Base-by-base conservation (phyloP, 2,329 filamentous ascomycete species). In the Scedosporium aurantiacum region DNA sequence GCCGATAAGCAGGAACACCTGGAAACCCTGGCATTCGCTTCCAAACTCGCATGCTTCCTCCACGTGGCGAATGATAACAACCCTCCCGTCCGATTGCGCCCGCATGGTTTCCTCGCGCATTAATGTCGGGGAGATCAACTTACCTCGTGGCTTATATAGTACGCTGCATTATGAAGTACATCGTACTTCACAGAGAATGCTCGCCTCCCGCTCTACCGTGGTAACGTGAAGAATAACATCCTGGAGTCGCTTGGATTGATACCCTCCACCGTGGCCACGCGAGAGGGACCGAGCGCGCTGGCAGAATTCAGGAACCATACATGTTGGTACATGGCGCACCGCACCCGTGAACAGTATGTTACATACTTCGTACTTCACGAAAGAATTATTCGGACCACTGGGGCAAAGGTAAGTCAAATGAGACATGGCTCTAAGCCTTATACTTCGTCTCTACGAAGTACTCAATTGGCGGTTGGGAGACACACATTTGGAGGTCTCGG, bases 31-130 rank as follows among this genome's bases (percentile, higher is more conserved):
- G 58, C 58, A 12, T 8, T 14, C n/a, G n/a, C 27, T 54, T 32
- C 58, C 58, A 23, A 16, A 28, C 47, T 41, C 47, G 58, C 58
- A 43, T 41, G 58, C 47, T 54, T 41, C 27, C 41, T 54, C 58
- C 58, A 60, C 58, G 58, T 60, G 58, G 58, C 58, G 27, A 23
- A 12, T 60, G 28, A 18, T 12, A 37, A 37, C 14, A 37, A 25
- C 58, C 12, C 58, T 28, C 43, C 43, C 23, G 12, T 21, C 18
- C 21, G 23, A 21, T 23, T 54, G 23, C 23, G 23, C 23, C 50
- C 50, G 12, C 21, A 54, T 14, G 18, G 50, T 23, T 28, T 23
- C 10, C 50, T 23, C n/a, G 14, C 43, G n/a, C 16, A 47, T 47
- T 10, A n/a, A 37, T 37, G n/a, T 23, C n/a, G n/a, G 43, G 43